Conservation (phyloP, 495 filamentous ascomycete genomes). For the Penicillium simplicissimum region DNA sequence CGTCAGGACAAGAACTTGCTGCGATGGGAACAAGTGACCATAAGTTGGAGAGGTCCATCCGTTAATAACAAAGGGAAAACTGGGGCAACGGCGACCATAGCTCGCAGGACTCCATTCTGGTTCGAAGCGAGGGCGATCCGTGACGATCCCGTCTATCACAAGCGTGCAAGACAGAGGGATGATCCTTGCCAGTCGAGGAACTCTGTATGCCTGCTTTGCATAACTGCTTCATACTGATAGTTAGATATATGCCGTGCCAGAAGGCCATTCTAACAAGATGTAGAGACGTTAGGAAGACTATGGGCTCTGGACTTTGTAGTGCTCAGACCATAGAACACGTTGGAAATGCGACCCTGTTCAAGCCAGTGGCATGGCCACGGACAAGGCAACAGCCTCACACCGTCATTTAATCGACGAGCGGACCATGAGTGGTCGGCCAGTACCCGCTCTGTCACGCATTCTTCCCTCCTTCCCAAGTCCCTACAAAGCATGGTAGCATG, state of each 20-base stretch:
- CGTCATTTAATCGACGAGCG: conserved; percentile 1
- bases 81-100: conserved; percentile 16
- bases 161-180: background rate
- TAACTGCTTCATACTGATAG: background rate
- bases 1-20: conserved; percentile 8
- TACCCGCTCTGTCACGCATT: background rate
- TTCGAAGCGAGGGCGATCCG: conserved; percentile 25
- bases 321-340: background rate
- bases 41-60: background rate
- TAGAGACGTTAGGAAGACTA: no score
- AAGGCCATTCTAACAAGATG: background rate
- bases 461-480: no score
- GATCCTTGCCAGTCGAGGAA: background rate
- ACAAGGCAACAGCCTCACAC: background rate
- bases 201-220: no score
- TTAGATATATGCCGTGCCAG: background rate
- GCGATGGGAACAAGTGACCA: background rate
- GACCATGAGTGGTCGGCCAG: background rate
- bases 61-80: background rate
- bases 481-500: no score
- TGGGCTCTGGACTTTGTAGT: no score
- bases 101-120: conserved; percentile 8
- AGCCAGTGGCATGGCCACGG: background rate
- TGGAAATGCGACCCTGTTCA: background rate
- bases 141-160: conserved; percentile 20